phyloP scores from a whole-genome alignment of 192 early-diverging fungal genomes.

The Coemansia sp. region DNA sequence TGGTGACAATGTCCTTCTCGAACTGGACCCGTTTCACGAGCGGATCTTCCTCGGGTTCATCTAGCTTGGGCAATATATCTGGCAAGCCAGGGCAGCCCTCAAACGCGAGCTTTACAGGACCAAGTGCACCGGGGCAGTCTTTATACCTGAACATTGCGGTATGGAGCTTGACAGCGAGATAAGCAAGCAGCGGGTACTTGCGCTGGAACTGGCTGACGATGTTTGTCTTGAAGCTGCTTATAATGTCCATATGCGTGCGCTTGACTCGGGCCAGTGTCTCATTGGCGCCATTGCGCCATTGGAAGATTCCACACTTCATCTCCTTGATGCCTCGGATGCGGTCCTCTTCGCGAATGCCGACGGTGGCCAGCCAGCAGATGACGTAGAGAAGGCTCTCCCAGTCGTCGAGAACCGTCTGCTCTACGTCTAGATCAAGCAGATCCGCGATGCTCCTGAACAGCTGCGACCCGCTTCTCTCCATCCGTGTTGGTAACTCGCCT shows the following conservation, averaged over 20 bases:
- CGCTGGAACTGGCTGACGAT: not conserved
- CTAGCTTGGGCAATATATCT: too few species aligned
- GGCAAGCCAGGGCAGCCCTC: too few species aligned
- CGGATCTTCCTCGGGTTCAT: too few species aligned
- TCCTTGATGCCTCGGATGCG: not conserved
- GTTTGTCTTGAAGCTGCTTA: not conserved
- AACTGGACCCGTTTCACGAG: too few species aligned
- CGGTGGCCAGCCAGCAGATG: constrained; percentile 13
- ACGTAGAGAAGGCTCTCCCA: constrained; percentile 14
- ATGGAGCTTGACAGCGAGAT: not conserved
- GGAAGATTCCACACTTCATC: not conserved
- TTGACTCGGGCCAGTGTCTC: not conserved
- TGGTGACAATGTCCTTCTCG: too few species aligned
- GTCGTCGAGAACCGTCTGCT: constrained; percentile 7
- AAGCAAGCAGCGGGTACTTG: not conserved
- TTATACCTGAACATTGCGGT: not conserved
- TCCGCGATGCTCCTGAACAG: constrained; percentile 33
- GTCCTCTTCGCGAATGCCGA: constrained; percentile 1
- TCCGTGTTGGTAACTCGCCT: not conserved
- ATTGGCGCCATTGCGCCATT: not conserved
- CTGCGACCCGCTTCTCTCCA: not conserved
- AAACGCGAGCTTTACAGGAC: too few species aligned
- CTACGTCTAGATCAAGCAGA: not conserved
- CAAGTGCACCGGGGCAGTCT: not conserved
- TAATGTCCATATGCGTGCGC: not conserved